Percentiles rank a stretch among this genome's conserved stretches.
These are phyloP conservation scores for Leishmania guyanensis DNA, from an alignment of 208 protist genomes.

Conservation along the genomic window DNA sequence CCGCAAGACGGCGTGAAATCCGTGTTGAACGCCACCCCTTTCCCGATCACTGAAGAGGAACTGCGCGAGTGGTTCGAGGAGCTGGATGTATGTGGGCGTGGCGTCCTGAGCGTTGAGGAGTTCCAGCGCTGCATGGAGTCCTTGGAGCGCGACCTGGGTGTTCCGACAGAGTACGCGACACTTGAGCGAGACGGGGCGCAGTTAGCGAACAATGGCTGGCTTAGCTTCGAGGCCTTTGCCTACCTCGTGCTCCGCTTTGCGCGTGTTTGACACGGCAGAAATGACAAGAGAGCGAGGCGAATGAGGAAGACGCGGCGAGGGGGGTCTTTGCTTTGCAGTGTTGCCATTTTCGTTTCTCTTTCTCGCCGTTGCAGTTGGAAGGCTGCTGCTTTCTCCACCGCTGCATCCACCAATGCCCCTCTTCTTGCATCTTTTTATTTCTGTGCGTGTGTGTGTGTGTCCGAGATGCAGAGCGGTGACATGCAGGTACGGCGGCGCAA, in stretches of 20 bases:
- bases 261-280: conserved; percentile 25
- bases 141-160: conserved; percentile 74
- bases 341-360: not conserved
- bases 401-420: not conserved
- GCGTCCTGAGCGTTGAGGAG: conserved; percentile 40
- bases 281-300: not conserved
- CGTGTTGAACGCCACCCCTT: conserved; percentile 62
- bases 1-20: conserved; percentile 30
- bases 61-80: conserved; percentile 73
- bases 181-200: conserved; percentile 48
- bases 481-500: not conserved
- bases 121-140: conserved; percentile 52
- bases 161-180: conserved; percentile 38
- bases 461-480: not conserved
- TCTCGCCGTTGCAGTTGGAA: not conserved
- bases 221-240: conserved; percentile 81
- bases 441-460: not conserved
- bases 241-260: conserved; percentile 73
- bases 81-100: conserved; percentile 40
- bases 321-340: not conserved
- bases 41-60: conserved; percentile 62
- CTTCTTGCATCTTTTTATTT: not conserved
- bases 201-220: conserved; percentile 47
- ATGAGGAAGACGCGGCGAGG: too few relatives aligned
- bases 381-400: not conserved